Base-by-base conservation (phyloP, 2,329 filamentous ascomycete species). In the Exophiala viscosa region DNA sequence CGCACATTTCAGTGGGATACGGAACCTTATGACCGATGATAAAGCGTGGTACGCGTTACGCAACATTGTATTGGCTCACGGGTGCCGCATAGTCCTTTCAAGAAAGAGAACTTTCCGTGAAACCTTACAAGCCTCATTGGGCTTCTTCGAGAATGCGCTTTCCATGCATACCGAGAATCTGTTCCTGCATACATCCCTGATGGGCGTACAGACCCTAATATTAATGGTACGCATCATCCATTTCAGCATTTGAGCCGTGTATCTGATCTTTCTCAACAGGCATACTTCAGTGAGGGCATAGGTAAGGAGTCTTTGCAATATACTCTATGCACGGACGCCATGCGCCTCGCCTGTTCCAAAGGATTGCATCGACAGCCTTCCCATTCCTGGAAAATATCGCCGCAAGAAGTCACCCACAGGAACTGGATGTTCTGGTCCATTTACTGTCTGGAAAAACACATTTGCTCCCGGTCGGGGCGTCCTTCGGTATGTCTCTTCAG, bases 391-490 rank as follows among this genome's bases (percentile, higher is more conserved):
- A 50, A 50, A 7, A 42, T 54, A 11, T 33, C 39, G 11, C 34
- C 14, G 13, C 40, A 49, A 11, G 51, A 54, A 35, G 39, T 49
- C 6, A 33, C 11, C 3, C 51, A 54, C 20, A 32, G 46, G 10
- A 49, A 45, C 35, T 50, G 45, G 45, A 45, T 50, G 20, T 54
- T 54, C 35, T 54, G 51, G 51, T 32, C 51, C 14, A 50, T 50
- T 13, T 54, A 54, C 33, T 54, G 51, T 31, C 51, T 54, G 20
- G 51, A 54, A 18, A 54, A 54, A 41, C 51, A 54, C 11, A 49
- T 54, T 28, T 49, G 39, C 34, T 31, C 39, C 15, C 51, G 46
- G 9, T 54, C 45, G 9, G 51, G 46, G 15, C 51, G 51, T 15
- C 51, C 51, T 10, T 54, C 51, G 41, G 51, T 54, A 41, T 23